Base-by-base conservation (phyloP, 148 eudicot genomes). In the Rhododendron kiyosumense region DNA sequence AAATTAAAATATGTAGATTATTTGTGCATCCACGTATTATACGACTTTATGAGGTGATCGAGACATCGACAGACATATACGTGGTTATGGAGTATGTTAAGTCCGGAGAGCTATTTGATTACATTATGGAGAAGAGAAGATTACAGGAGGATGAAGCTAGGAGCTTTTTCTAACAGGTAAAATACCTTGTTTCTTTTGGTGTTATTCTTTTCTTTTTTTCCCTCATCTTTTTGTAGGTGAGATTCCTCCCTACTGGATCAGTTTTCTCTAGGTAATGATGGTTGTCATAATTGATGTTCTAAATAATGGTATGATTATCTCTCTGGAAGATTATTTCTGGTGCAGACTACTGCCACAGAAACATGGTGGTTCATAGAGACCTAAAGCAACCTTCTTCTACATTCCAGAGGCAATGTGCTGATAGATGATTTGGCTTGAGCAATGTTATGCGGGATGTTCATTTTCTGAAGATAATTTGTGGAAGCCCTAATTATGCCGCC, bases 401-500 rank as follows among this genome's bases (percentile, higher is more conserved):
- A n/a, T n/a, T n/a, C n/a, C n/a, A n/a, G n/a, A n/a, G n/a, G n/a
- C n/a, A n/a, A n/a, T n/a, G n/a, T n/a, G n/a, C n/a, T n/a, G n/a
- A n/a, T n/a, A n/a, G n/a, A n/a, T n/a, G n/a, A n/a, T n/a, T 90
- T 84, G 88, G 91, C 15, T 85, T 90, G 82, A 85, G 91, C 63
- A 90, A 90, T 46, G 87, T 84, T 43, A 88, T 88, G 88, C 83
- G 91, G 17, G 91, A 90, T 54, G 91, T 90, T 3, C 91, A 90
- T 88, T 90, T 90, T 86, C 84, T 90, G 32, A 88, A 88, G 81
- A 90, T 90, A 76, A 86, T 88, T 73, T 90, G 91, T 54, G 91
- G 91, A 84, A 88, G 91, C 82, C 91, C 91, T 22, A 90, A 90
- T 73, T 90, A 90, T 82, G 91, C 91, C n/a, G 91, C n/a, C 91